Percentiles rank a stretch among this genome's conserved stretches.
These are phyloP conservation scores for Halenospora varia DNA, from an alignment of 495 filamentous ascomycete species.

Conservation along the genomic window DNA sequence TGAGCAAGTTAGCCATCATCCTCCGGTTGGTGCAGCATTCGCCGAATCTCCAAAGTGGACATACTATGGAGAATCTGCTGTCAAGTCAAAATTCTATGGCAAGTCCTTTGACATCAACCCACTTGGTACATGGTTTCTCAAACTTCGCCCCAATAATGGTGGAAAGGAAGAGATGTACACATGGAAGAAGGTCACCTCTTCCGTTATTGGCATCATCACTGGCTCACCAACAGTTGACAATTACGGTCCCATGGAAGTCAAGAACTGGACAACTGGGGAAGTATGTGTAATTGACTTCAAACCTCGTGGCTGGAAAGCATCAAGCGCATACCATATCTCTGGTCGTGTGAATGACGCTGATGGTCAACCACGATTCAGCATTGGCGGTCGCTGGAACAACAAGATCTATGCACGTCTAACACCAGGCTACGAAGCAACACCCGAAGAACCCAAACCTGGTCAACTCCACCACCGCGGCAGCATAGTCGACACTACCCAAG, in stretches of 20 bases:
- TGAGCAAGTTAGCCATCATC: conserved; percentile 98
- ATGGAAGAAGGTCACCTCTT: conserved; percentile 98
- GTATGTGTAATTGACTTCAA: conserved; percentile 92
- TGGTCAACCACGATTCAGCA: conserved; percentile 75
- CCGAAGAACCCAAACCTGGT: conserved; percentile 48
- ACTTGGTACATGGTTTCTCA: conserved; percentile 95
- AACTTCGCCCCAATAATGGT: conserved; percentile 71
- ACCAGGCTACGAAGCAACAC: conserved; percentile 77
- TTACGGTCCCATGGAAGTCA: conserved; percentile 95
- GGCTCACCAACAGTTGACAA: conserved; percentile 97
- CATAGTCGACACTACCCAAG: conserved; percentile 56
- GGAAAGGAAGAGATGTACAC: conserved; percentile 86
- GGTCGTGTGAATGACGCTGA: conserved; percentile 76
- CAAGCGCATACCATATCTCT: conserved; percentile 78
- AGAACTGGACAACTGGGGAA: conserved; percentile 94
- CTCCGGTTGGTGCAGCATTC: conserved; percentile 89
- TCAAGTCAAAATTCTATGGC: conserved; percentile 96
- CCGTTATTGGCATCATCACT: conserved; percentile 97
- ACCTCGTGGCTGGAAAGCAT: conserved; percentile 88
- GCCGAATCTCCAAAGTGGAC: conserved; percentile 94
- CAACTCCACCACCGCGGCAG: conserved; percentile 33
- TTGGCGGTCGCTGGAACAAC: conserved; percentile 96
- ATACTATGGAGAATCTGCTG: conserved; percentile 96
- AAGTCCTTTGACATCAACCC: conserved; percentile 97
- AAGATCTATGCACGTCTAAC: conserved; percentile 93